Conservation (phyloP, 768 basidiomycete genomes). For the Boletus reticuloceps region DNA sequence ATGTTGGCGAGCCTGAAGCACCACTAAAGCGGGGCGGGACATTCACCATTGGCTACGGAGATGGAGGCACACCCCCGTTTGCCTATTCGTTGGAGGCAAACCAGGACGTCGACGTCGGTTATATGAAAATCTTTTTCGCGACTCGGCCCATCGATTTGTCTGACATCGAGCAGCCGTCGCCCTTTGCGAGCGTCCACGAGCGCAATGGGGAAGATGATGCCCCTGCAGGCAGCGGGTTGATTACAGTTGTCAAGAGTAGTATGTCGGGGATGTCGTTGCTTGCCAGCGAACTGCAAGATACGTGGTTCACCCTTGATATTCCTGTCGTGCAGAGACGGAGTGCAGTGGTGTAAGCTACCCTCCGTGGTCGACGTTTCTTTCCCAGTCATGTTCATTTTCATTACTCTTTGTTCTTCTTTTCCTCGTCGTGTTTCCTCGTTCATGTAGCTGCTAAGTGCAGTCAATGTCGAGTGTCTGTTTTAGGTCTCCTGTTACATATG, state of each 20-base stretch:
- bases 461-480: no score
- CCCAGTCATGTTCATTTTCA: no score
- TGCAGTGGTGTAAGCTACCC: no score
- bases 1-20: not conserved
- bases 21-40: constrained; percentile 4
- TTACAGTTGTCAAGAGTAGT: no score
- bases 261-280: no score
- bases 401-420: not conserved
- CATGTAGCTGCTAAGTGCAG: not conserved
- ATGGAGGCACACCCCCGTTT: constrained; percentile 30
- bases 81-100: constrained; percentile 22
- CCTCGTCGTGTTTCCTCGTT: not conserved
- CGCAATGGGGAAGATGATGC: not conserved
- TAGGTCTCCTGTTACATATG: no score
- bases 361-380: no score
- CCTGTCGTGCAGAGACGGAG: constrained; percentile 4
- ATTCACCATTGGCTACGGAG: constrained; percentile 42
- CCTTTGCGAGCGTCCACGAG: constrained; percentile 19
- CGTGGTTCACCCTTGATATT: constrained; percentile 19
- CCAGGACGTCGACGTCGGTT: constrained; percentile 38
- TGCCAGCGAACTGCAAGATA: not conserved
- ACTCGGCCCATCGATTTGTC: constrained; percentile 35
- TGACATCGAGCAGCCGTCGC: constrained; percentile 33
- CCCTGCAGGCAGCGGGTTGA: not conserved
- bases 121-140: constrained; percentile 43